Evolutionary conservation across 192 early-diverging fungal genomes (phyloP).

Genomic region (Rhizophagus sp.): DNA sequence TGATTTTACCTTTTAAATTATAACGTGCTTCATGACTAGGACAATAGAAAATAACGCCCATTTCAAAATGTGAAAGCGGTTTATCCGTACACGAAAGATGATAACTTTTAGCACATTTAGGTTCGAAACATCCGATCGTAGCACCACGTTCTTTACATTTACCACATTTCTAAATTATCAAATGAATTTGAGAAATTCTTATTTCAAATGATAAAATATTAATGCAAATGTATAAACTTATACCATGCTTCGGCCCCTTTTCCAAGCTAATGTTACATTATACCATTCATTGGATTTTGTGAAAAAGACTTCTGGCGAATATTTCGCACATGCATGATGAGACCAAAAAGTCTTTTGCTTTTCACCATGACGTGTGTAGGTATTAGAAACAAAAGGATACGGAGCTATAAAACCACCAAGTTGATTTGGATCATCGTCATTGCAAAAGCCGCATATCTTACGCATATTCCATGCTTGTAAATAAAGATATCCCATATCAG

Average conservation of each 20-base stretch:
- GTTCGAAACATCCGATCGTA: slow-evolving; percentile 86
- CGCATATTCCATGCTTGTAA: slow-evolving; percentile 51
- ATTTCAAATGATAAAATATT: not conserved
- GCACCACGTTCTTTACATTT: slow-evolving; percentile 80
- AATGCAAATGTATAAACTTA: not conserved
- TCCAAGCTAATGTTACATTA: slow-evolving; percentile 79
- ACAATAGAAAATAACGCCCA: slow-evolving; percentile 89
- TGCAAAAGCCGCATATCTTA: slow-evolving; percentile 70
- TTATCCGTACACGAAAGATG: slow-evolving; percentile 81
- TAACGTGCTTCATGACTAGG: slow-evolving; percentile 66
- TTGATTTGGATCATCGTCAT: slow-evolving; percentile 54
- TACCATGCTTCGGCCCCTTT: slow-evolving; percentile 72
- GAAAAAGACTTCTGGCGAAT: slow-evolving; percentile 82
- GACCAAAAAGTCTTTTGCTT: slow-evolving; percentile 74
- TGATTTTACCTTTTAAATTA: slow-evolving; percentile 48
- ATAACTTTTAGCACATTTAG: slow-evolving; percentile 78
- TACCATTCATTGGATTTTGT: slow-evolving; percentile 73
- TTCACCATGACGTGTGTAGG: slow-evolving; percentile 52
- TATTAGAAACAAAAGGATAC: slow-evolving; percentile 59
- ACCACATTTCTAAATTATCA: slow-evolving; percentile 57
- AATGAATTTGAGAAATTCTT: not conserved
- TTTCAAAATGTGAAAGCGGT: slow-evolving; percentile 66
- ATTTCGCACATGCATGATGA: slow-evolving; percentile 80
- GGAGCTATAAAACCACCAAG: slow-evolving; percentile 62
- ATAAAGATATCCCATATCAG: slow-evolving; percentile 48